Percentiles rank a stretch among this genome's conserved stretches.
Conservation (phyloP, 1,284 basidiomycete genomes). For the Pseudozyma pruni region DNA sequence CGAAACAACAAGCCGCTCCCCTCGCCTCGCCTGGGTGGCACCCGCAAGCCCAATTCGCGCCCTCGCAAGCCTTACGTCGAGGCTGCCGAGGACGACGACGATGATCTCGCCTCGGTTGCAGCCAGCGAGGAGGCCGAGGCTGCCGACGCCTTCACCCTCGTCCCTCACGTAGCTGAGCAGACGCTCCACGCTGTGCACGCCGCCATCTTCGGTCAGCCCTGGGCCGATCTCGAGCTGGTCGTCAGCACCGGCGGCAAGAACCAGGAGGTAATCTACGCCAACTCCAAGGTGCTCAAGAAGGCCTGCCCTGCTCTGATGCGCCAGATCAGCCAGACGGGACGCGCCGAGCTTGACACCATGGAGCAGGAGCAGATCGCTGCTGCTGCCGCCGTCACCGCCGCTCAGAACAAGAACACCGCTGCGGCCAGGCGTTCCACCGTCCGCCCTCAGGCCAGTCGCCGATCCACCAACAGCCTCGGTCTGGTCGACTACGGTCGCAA, state of each 20-base stretch:
- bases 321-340: constrained; percentile 31
- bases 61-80: constrained; percentile 17
- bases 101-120: constrained; percentile 6
- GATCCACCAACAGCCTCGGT: constrained; percentile 30
- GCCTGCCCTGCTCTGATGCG: constrained; percentile 33
- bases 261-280: constrained; percentile 36
- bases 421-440: neutral
- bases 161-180: constrained; percentile 40
- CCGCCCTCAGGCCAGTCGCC: constrained; percentile 15
- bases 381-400: constrained; percentile 10
- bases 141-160: constrained; percentile 31
- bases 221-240: constrained; percentile 41
- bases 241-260: constrained; percentile 27
- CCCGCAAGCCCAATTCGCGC: constrained; percentile 4
- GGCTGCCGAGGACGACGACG: constrained; percentile 10
- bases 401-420: constrained; percentile 11
- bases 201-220: constrained; percentile 40
- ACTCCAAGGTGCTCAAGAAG: constrained; percentile 33
- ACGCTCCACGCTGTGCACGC: constrained; percentile 40
- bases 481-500: constrained; percentile 23
- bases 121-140: constrained; percentile 34
- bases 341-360: constrained; percentile 37
- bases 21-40: constrained; percentile 11
- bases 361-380: constrained; percentile 23
- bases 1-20: constrained; percentile 32